phyloP scores from a whole-genome alignment of 495 filamentous ascomycete species.

The Cercophora samala region DNA sequence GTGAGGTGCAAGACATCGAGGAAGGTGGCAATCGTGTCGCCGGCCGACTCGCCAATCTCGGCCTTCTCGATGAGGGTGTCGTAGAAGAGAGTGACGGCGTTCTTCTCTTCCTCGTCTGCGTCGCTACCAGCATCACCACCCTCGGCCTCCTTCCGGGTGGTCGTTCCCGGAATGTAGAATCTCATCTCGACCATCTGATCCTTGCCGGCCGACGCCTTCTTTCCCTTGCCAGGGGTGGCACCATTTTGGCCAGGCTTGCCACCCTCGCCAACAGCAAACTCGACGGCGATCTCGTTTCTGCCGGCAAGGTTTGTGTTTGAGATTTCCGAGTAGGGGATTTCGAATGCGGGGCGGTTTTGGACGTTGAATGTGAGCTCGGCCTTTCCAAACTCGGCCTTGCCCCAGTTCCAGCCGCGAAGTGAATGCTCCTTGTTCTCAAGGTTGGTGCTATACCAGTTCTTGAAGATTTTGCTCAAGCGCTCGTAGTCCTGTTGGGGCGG shows the following conservation, averaged over 20 bases:
- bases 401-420: slow-evolving; percentile 98
- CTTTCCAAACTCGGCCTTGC: slow-evolving; percentile 95
- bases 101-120: slow-evolving; percentile 77
- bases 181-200: slow-evolving; percentile 98
- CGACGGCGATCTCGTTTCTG: slow-evolving; percentile 95
- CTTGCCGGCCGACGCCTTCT: slow-evolving; percentile 79
- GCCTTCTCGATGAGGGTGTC: slow-evolving; percentile 98
- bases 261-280: slow-evolving; percentile 69
- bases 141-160: slow-evolving; percentile 79
- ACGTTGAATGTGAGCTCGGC: slow-evolving; percentile 95
- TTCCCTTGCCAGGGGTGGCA: slow-evolving; percentile 73
- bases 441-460: slow-evolving; percentile 91
- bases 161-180: slow-evolving; percentile 95
- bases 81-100: slow-evolving; percentile 92
- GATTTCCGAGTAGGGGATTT: slow-evolving; percentile 95
- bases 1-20: slow-evolving; percentile 96
- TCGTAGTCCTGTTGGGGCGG: slow-evolving; percentile 69
- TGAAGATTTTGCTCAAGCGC: slow-evolving; percentile 83
- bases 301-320: slow-evolving; percentile 97
- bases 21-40: slow-evolving; percentile 96
- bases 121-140: slow-evolving; percentile 65
- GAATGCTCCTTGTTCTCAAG: slow-evolving; percentile 91
- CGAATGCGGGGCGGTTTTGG: slow-evolving; percentile 93
- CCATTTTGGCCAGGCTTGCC: slow-evolving; percentile 71
- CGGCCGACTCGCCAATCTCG: slow-evolving; percentile 97